A percentile compares a stretch with the other conserved stretches of the same genome.
Conservation (phyloP, 768 basidiomycete species). For the Omphalotus guepiniiformis region DNA sequence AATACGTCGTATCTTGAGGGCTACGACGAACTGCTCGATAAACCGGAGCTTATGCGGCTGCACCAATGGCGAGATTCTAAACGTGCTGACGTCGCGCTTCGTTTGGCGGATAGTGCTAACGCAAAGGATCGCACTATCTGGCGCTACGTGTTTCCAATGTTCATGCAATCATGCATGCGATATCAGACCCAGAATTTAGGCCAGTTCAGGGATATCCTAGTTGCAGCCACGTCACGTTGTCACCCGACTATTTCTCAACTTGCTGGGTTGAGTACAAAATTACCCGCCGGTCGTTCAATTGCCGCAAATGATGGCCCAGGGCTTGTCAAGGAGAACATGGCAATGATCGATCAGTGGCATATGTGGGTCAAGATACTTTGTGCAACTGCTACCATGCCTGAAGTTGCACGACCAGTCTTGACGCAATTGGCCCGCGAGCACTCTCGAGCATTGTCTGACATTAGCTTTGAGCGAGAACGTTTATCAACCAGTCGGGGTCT, state of each 20-base stretch:
- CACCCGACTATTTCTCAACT: conserved; percentile 69
- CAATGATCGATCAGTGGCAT: conserved; percentile 73
- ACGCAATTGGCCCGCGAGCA: conserved; percentile 61
- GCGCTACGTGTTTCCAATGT: conserved; percentile 65
- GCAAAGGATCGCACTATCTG: conserved; percentile 69
- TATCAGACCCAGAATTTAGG: conserved; percentile 39
- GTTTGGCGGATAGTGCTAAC: conserved; percentile 67
- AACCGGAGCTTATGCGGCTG: conserved; percentile 53
- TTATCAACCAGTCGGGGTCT: conserved; percentile 78
- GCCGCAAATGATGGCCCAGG: conserved; percentile 2
- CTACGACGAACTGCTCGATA: conserved; percentile 64
- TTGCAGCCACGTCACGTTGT: conserved; percentile 65
- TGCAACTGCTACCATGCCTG: conserved; percentile 68
- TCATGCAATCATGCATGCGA: conserved; percentile 56
- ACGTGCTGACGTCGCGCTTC: conserved; percentile 53
- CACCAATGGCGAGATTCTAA: conserved; percentile 62
- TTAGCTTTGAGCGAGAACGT: conserved; percentile 67
- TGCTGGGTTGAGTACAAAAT: conserved; percentile 62
- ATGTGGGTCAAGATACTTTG: conserved; percentile 84
- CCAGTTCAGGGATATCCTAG: conserved; percentile 59
- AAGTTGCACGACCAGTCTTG: conserved; percentile 50
- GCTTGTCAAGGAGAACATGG: conserved; percentile 31
- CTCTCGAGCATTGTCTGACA: conserved; percentile 62
- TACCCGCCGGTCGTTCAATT: conserved; percentile 43
- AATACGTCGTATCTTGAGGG: conserved; percentile 51